These are phyloP conservation scores for Linderina pennispora DNA, from an alignment of 192 early-diverging fungal genomes.

Conservation along the genomic window DNA sequence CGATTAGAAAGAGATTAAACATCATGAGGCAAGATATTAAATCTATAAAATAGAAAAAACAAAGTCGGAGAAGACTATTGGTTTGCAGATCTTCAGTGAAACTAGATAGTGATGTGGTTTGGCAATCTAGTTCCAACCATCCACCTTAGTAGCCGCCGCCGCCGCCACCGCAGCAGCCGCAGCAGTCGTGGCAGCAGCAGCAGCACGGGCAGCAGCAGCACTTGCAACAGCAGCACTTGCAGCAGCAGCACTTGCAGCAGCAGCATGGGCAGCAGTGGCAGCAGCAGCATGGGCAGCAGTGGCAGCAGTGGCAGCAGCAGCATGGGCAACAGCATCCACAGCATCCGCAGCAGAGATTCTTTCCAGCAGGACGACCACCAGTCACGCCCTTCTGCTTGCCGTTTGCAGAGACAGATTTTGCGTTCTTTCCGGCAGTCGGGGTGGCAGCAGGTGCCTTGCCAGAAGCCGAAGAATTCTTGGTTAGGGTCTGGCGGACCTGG, in stretches of 20 bases:
- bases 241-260: constrained; percentile 16
- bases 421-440: not conserved
- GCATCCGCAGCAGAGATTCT: constrained; percentile 31
- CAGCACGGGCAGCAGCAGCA: not conserved
- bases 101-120: no score
- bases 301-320: constrained; percentile 5
- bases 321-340: constrained; percentile 10
- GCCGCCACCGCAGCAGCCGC: no score
- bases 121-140: no score
- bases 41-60: no score
- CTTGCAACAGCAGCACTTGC: not conserved
- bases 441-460: not conserved
- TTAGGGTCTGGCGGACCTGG: not conserved
- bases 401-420: not conserved
- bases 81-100: no score
- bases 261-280: constrained; percentile 21
- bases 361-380: constrained; percentile 29
- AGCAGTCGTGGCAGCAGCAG: not conserved
- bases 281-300: constrained; percentile 12
- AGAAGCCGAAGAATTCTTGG: not conserved
- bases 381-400: constrained; percentile 10
- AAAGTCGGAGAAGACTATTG: no score
- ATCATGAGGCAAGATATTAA: no score
- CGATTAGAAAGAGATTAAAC: no score
- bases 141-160: no score